Base-by-base conservation (phyloP, 1,284 basidiomycete species). In the Cryptococcus sp. region DNA sequence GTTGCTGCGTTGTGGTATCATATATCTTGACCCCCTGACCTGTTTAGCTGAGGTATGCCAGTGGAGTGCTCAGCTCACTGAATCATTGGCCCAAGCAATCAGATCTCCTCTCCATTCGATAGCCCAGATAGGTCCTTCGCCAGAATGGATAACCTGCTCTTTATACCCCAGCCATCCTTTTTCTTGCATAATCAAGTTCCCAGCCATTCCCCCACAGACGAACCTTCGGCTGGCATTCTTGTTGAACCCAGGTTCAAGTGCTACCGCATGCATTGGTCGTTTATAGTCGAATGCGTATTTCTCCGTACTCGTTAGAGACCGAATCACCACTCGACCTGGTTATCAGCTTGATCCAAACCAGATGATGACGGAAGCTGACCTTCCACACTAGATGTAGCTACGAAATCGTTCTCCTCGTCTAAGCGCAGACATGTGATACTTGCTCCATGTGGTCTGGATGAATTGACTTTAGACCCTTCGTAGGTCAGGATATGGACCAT, bases 141-240 rank as follows among this genome's bases (percentile, higher is more conserved):
- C 89, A 21, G 82, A 80, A 66, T 96, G 88, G 21, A 98, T 74
- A 4, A 87, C 74, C 0, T 86, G 88, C 73, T 97, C 92, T 63
- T 88, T 93, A 67, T 97, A 89, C 0, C 94, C 93, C 2, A 98
- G 78, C 93, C 94, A 98, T 9, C 92, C 89, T 72, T 97, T 98
- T 76, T 98, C 94, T 59, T 89, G 84, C 58, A 94, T 70, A 13
- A 90, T 79, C 23, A 98, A 78, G 36, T 82, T 84, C 3, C 96
- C 94, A 0, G 89, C 86, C 82, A 97, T 83, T 4, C 96, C 96
- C 40, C 94, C 96, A 53, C 88, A 93, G 3, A 97, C 87, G 62
- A 97, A 87, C 0, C 88, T 83, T n/a, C 91, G 83, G 4, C 87
- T 83, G 28, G 81, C 81, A 47, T 83, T 84, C 72, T 87, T 87